Evolutionary conservation across 2,329 filamentous ascomycete species (phyloP), one percentile per base, ranked within the genome.

Genomic region (Trichoderma sp.): DNA sequence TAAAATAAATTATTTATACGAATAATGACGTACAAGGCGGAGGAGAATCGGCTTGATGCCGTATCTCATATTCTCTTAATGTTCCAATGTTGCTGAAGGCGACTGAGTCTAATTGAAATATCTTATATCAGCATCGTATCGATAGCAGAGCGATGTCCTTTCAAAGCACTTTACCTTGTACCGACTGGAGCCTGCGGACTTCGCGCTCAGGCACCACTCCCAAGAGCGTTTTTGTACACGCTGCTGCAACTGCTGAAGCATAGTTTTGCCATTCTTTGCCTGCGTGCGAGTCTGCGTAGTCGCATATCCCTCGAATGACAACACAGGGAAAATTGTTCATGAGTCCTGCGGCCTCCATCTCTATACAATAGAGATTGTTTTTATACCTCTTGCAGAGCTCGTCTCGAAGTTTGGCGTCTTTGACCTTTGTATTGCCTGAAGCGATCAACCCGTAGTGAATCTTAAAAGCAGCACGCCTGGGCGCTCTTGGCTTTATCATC

Each of bases 221-320:
- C 4, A 74, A 35, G 2, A 73, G 59, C 13, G 74, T 69, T 68
- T 73, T 77, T 33, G 76, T 74, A 35, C 73, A 76, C 13, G 76
- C 76, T 0, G 80, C 80, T 0, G 81, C 79, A 0, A 75, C 74
- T 0, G 73, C 72, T 0, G 81, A 78, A 0, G 81, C 79, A 70
- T 79, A 81, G 0, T 49, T 47, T 29, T 81, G 78, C 80, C 79
- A 82, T 3, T 49, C 35, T 11, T 82, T 77, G 29, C 76, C 77
- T 63, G 82, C 82, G 65, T 82, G 79, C 0, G 74, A 77, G 68
- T 83, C 81, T 4, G 79, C 74, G 58, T 82, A 83, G 58, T 82
- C 79, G 27, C 77, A 83, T 0, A 83, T 80, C 0, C 80, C 81
- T 21, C 79, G 76, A n/a, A 83, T 78, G 0, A 79, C 74, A 0